Conservation (phyloP, 2,329 filamentous ascomycete genomes). For the Dactylellina leptospora region DNA sequence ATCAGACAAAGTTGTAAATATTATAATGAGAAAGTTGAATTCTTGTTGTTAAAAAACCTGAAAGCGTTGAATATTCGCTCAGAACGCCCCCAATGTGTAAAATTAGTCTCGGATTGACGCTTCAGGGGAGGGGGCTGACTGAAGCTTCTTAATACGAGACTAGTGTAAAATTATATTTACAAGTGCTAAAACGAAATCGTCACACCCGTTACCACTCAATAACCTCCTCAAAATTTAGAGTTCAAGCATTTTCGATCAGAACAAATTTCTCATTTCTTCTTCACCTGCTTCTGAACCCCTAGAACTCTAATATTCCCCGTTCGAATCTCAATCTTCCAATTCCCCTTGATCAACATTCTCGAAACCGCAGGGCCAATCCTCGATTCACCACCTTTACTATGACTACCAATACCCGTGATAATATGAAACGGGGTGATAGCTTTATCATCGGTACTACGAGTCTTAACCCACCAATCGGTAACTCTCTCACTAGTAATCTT, state of each 20-base stretch:
- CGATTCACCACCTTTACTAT: conserved; percentile 54
- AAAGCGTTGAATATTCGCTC: too few species aligned
- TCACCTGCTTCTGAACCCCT: conserved; percentile 44
- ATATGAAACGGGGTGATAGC: conserved; percentile 54
- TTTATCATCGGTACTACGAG: conserved; percentile 39
- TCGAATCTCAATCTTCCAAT: conserved; percentile 56
- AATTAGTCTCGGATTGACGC: too few species aligned
- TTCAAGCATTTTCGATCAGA: too few species aligned
- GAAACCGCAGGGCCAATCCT: conserved; percentile 55
- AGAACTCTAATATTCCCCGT: conserved; percentile 54
- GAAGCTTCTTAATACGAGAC: too few species aligned
- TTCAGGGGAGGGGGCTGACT: too few species aligned
- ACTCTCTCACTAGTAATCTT: conserved; percentile 56
- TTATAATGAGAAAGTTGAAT: too few species aligned
- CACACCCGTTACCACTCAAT: too few species aligned
- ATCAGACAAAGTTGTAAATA: too few species aligned
- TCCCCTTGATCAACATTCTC: conserved; percentile 55
- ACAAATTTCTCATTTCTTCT: conserved; percentile 2
- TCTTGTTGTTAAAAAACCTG: too few species aligned
- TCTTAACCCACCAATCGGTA: conserved; percentile 56
- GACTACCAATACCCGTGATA: conserved; percentile 55
- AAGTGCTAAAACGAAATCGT: neutral
- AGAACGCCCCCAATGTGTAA: too few species aligned
- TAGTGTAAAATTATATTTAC: neutral
- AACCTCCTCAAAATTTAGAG: too few species aligned